These are phyloP conservation scores for Avena insularis DNA, from an alignment of 176 grass and related monocot species.

Conservation along the genomic window DNA sequence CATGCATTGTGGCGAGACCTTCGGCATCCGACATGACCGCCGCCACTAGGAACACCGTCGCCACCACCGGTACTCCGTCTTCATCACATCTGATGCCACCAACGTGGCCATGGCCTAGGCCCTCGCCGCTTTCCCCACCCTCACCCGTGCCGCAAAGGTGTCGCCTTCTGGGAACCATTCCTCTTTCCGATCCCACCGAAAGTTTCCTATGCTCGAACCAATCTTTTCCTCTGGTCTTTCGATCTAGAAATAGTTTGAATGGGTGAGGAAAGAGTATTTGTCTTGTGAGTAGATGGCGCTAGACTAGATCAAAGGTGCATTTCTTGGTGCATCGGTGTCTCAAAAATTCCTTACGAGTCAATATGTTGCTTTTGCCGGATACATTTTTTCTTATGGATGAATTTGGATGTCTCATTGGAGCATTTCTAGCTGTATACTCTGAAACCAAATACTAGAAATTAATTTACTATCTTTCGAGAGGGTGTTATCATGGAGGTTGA, in stretches of 20 bases:
- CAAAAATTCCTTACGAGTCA: not conserved
- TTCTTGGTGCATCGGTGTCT: not conserved
- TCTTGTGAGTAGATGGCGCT: constrained; percentile 50
- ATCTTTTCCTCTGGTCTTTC: not conserved
- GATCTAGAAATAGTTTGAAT: constrained; percentile 47
- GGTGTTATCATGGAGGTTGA: constrained; percentile 51
- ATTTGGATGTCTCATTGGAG: not conserved
- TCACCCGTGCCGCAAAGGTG: constrained; percentile 53
- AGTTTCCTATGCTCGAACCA: not conserved
- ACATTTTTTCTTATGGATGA: not conserved
- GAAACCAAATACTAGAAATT: not conserved
- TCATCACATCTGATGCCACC: constrained; percentile 39
- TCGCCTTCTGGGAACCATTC: not conserved
- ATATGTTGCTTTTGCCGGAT: not conserved
- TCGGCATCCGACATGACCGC: constrained; percentile 48
- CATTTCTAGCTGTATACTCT: not conserved
- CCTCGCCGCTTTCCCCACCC: constrained; percentile 41
- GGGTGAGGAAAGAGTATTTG: constrained; percentile 44
- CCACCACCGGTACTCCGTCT: constrained; percentile 35
- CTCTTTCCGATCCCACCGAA: constrained; percentile 10
- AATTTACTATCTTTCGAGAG: constrained; percentile 36
- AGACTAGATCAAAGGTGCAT: constrained; percentile 59
- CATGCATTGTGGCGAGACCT: constrained; percentile 54
- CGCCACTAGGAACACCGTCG: constrained; percentile 42
- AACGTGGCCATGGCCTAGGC: constrained; percentile 31